A percentile compares a stretch with the other conserved stretches of the same genome.
phyloP scores from a whole-genome alignment of 352 stramenopile species.

The Phytophthora syringae region DNA sequence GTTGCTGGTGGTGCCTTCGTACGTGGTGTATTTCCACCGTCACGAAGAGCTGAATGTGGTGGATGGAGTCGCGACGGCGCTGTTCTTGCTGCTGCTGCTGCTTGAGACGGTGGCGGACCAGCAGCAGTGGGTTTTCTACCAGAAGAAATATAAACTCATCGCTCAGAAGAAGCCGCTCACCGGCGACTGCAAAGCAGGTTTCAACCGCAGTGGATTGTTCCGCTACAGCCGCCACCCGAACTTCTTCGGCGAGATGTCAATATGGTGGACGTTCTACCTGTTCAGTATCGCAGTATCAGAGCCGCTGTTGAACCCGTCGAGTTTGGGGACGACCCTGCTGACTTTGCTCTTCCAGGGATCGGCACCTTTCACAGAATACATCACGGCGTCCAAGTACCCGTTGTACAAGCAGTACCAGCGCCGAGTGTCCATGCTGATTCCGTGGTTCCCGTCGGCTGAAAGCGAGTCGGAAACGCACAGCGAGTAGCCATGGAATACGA shows the following conservation, averaged over 20 bases:
- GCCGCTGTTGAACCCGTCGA: conserved; percentile 72
- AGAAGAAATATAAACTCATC: conserved; percentile 79
- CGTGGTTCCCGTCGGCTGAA: conserved; percentile 26
- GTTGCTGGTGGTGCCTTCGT: conserved; percentile 76
- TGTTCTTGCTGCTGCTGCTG: conserved; percentile 77
- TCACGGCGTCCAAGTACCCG: conserved; percentile 91
- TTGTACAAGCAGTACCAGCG: conserved; percentile 90
- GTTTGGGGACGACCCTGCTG: conserved; percentile 80
- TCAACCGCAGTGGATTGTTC: conserved; percentile 91
- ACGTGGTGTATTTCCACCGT: conserved; percentile 66
- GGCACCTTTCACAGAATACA: conserved; percentile 89
- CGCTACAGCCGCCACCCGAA: conserved; percentile 94
- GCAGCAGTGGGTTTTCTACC: conserved; percentile 93
- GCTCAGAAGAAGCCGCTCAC: conserved; percentile 63
- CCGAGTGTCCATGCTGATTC: conserved; percentile 66
- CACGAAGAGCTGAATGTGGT: conserved; percentile 52
- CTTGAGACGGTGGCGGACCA: conserved; percentile 92
- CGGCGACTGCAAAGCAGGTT: conserved; percentile 73
- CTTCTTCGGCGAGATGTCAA: conserved; percentile 90
- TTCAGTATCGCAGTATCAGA: conserved; percentile 81
- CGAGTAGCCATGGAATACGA: conserved; percentile 7
- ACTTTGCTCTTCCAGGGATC: conserved; percentile 92
- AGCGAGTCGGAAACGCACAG: neutral
- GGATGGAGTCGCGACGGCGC: conserved; percentile 62
- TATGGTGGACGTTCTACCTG: conserved; percentile 93